Base-by-base conservation (phyloP, 129 eudicot species). In the Chrysanthemum makinoi region DNA sequence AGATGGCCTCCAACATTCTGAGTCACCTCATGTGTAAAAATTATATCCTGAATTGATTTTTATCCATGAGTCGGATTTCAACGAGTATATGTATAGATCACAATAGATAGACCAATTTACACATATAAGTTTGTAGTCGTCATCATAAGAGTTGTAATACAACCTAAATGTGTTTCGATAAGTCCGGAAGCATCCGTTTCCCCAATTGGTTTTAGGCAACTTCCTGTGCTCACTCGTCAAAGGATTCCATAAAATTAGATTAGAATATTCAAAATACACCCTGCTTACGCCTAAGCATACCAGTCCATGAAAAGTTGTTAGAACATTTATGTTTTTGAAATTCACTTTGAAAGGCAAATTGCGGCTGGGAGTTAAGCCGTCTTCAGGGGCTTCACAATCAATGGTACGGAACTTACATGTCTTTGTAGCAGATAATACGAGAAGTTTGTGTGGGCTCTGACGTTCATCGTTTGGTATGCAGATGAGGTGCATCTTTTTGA, bases 111-210 rank as follows among this genome's bases (percentile, higher is more conserved):
- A 33, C 39, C 39, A 28, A 28, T 28, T 70, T 39, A 70, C 44
- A 14, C 14, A 18, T 18, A 70, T 12, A 70, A 71, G 16, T 43
- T 57, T 71, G 56, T 71, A 71, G 66, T 71, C 66, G 22, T 71
- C 43, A 0, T 44, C 57, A 13, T 11, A 57, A 19, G 46, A 44
- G 20, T 2, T 59, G 57, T 58, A 43, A 10, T 56, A 70, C 53
- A 69, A 35, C 65, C 30, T 61, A 10, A 56, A 69, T 54, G 65
- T 52, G 17, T 3, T 17, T 55, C 51, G 20, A 2, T 10, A 10
- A 12, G 10, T 10, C 2, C 3, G 5, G 51, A n/a, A 69, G 22
- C 63, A 53, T 8, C 10, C 43, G 1, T 12, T 0, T 4, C 17
- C 8, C 5, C 26, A 2, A 39, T 43, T 10, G 4, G 35, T 13